These are phyloP conservation scores for Salix udensis DNA, from an alignment of 345 rosid species.

Conservation along the genomic window DNA sequence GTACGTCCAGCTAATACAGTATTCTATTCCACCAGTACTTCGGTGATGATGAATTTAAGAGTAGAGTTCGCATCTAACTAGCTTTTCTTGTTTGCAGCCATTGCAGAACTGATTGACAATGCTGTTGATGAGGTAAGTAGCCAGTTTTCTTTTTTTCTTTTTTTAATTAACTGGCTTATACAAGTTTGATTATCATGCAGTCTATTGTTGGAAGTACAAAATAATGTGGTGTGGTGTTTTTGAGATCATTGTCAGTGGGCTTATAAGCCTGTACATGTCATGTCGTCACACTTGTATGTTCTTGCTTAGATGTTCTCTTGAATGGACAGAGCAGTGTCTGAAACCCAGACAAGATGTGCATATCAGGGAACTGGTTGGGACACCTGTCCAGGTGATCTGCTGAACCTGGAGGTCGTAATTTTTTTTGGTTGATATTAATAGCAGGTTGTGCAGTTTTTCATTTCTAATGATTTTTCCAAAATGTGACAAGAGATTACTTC, in stretches of 20 bases:
- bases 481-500: background rate
- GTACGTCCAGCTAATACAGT: slow-evolving; percentile 38
- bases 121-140: slow-evolving; percentile 80
- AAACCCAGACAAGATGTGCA: too few species aligned
- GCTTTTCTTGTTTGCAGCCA: slow-evolving; percentile 44
- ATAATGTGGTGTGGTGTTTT: too few species aligned
- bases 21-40: background rate
- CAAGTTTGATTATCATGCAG: too few species aligned
- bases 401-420: background rate
- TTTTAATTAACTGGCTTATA: background rate
- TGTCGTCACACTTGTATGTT: too few species aligned
- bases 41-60: background rate
- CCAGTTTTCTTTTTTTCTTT: slow-evolving; percentile 8
- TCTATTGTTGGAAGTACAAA: too few species aligned
- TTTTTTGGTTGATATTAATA: background rate
- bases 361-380: background rate
- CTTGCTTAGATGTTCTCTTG: background rate
- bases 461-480: background rate
- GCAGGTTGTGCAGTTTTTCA: background rate
- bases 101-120: slow-evolving; percentile 88
- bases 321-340: background rate
- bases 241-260: too few species aligned
- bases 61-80: too few species aligned
- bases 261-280: too few species aligned
- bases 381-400: background rate